phyloP scores from a whole-genome alignment of 2,329 filamentous ascomycete species.

The Beauveria sp. region DNA sequence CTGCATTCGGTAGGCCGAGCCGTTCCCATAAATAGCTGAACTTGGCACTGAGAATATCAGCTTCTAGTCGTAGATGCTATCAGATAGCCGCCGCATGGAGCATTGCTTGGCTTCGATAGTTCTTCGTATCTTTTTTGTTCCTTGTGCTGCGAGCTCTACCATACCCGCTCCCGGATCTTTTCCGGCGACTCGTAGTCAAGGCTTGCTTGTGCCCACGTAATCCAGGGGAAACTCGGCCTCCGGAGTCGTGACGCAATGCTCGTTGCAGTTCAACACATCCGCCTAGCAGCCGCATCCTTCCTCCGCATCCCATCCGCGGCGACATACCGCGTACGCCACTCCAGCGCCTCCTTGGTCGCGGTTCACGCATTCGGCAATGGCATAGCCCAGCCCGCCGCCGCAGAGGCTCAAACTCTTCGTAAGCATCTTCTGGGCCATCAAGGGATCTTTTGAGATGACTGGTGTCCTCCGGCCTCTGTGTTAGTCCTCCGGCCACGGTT shows the following conservation, averaged over 20 bases:
- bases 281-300: not conserved
- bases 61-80: too few relatives aligned
- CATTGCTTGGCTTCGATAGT: too few relatives aligned
- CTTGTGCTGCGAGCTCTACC: not conserved
- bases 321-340: not conserved
- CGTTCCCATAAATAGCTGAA: too few relatives aligned
- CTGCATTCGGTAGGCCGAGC: too few relatives aligned
- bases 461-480: not conserved
- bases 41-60: too few relatives aligned
- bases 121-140: not conserved
- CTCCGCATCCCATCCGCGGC: not conserved
- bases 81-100: too few relatives aligned
- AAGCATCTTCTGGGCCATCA: not conserved
- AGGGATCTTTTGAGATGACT: not conserved
- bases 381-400: not conserved
- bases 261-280: not conserved
- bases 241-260: not conserved
- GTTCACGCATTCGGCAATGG: not conserved
- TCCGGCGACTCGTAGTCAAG: not conserved
- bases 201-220: not conserved
- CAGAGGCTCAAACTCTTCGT: constrained; percentile 8
- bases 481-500: not conserved
- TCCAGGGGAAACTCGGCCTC: not conserved
- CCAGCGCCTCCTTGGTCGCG: not conserved
- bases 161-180: not conserved